Conservation (phyloP, 2,329 filamentous ascomycete genomes). For the Pestalotiopsis sp. region DNA sequence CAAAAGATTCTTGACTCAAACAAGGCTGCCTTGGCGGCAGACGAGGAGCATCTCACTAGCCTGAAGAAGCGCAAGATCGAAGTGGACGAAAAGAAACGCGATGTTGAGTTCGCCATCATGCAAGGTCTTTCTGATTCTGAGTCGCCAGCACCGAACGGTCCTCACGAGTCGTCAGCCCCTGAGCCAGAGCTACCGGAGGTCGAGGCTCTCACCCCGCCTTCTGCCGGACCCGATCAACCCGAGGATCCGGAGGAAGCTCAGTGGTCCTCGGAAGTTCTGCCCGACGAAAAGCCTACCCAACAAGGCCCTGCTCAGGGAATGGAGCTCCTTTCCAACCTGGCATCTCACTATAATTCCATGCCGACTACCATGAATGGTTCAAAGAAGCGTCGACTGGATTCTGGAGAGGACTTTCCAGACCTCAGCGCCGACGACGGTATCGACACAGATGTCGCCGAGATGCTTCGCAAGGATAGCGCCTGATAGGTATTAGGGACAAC, state of each 20-base stretch:
- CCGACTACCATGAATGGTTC: slow-evolving; percentile 53
- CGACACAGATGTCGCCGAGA: slow-evolving; percentile 59
- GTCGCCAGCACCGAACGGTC: slow-evolving; percentile 49
- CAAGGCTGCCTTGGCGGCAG: slow-evolving; percentile 67
- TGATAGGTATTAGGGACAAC: slow-evolving; percentile 6
- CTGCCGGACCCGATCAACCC: slow-evolving; percentile 40
- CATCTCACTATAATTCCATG: slow-evolving; percentile 51
- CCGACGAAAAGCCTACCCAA: slow-evolving; percentile 25
- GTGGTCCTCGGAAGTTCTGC: slow-evolving; percentile 23
- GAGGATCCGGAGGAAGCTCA: slow-evolving; percentile 23
- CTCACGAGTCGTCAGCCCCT: slow-evolving; percentile 47
- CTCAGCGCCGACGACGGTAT: slow-evolving; percentile 58
- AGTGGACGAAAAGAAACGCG: slow-evolving; percentile 81
- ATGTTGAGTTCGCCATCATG: slow-evolving; percentile 92
- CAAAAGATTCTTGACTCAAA: slow-evolving; percentile 82
- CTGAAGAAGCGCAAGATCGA: slow-evolving; percentile 68
- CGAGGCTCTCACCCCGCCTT: slow-evolving; percentile 84
- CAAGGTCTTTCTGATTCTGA: slow-evolving; percentile 69
- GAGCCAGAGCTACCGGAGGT: slow-evolving; percentile 78
- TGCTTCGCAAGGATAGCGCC: slow-evolving; percentile 48
- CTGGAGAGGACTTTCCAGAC: slow-evolving; percentile 54
- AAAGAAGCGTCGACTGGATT: slow-evolving; percentile 59
- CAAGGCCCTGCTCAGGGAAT: slow-evolving; percentile 32
- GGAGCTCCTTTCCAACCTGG: slow-evolving; percentile 42
- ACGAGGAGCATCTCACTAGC: slow-evolving; percentile 67